Percentiles rank a stretch among this genome's conserved stretches.
phyloP scores from a whole-genome alignment of 371 early-diverging fungal genomes.

The Batrachochytrium dendrobatidis region DNA sequence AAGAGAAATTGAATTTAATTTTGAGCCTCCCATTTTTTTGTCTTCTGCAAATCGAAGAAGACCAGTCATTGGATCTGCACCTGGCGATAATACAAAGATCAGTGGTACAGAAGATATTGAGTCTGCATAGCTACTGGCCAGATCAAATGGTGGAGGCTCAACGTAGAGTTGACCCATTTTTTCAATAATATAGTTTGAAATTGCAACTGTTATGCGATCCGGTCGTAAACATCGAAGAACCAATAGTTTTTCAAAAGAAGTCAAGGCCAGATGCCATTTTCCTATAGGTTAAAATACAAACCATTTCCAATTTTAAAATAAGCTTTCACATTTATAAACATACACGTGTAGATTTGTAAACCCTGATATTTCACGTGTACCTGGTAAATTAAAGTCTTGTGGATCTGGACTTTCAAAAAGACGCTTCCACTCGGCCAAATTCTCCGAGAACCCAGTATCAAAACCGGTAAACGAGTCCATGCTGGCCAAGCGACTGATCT shows the following conservation, averaged over 20 bases:
- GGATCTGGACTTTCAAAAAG: slow-evolving; percentile 41
- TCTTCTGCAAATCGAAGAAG: slow-evolving; percentile 44
- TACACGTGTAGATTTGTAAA: background rate
- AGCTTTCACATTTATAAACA: background rate
- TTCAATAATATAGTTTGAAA: slow-evolving; percentile 35
- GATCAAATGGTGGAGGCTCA: slow-evolving; percentile 49
- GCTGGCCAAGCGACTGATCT: slow-evolving; percentile 31
- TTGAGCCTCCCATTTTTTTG: slow-evolving; percentile 39
- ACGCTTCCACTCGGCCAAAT: slow-evolving; percentile 35
- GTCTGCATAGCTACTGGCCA: slow-evolving; percentile 44
- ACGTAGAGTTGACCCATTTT: slow-evolving; percentile 42
- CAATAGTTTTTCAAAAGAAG: slow-evolving; percentile 37
- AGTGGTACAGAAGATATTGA: slow-evolving; percentile 37
- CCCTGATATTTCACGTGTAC: slow-evolving; percentile 15
- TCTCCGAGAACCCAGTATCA: slow-evolving; percentile 18
- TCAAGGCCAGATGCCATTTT: slow-evolving; percentile 29
- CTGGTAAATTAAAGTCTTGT: slow-evolving; percentile 33
- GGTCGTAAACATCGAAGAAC: slow-evolving; percentile 41
- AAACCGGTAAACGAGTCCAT: slow-evolving; percentile 27
- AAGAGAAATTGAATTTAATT: slow-evolving; percentile 40
- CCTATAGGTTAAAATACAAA: slow-evolving; percentile 10
- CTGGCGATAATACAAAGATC: slow-evolving; percentile 48
- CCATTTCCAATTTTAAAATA: background rate
- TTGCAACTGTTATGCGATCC: slow-evolving; percentile 39
- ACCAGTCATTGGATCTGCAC: slow-evolving; percentile 48